Evolutionary conservation across 805 yeast species (phyloP), one percentile per base, ranked within the genome.

Genomic region (Suhomyces canberraensis): DNA sequence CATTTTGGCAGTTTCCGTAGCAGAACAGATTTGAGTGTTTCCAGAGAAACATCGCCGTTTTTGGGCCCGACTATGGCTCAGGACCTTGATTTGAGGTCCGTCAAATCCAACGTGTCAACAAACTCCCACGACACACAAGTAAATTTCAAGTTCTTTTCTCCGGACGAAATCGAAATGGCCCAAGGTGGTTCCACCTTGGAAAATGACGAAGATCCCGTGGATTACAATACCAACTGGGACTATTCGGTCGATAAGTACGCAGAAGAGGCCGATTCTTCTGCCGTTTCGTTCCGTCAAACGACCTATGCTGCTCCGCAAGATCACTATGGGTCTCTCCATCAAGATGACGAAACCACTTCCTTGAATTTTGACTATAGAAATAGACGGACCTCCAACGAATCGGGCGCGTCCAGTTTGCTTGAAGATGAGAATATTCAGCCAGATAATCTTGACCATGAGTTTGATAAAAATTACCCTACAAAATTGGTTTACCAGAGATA

Each of bases 121-220:
- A 52, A 48, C n/a, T 70, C 74, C 6, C 41, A 52, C 17, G 71
- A 65, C 31, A 56, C 64, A 6, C 56, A 51, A 25, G 51, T 54
- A 11, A 69, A 80, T 37, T 91, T 93, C 64, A 75, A 79, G 42
- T 91, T 90, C 56, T 91, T 91, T 60, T 79, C 91, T 8, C 70
- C 83, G 3, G 87, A 84, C 38, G 93, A 88, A 47, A 81, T 91
- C 31, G 90, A 84, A 50, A 69, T 74, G 34, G 97, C 98, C 0
- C 93, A 85, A 36, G 96, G 96, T 31, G 73, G 91, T 1, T 85
- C 96, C 2, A 82, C 91, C 2, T 55, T 82, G 47, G 85, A 80
- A 43, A 73, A 76, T 47, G 69, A 73, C 2, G 66, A 61, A 21
- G 68, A 72, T 21, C 73, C 75, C 0, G 75, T 84, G 16, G 93